Evolutionary conservation across 345 rosid species (phyloP), one percentile per base, ranked within the genome.

Genomic region (Camelina neglecta): DNA sequence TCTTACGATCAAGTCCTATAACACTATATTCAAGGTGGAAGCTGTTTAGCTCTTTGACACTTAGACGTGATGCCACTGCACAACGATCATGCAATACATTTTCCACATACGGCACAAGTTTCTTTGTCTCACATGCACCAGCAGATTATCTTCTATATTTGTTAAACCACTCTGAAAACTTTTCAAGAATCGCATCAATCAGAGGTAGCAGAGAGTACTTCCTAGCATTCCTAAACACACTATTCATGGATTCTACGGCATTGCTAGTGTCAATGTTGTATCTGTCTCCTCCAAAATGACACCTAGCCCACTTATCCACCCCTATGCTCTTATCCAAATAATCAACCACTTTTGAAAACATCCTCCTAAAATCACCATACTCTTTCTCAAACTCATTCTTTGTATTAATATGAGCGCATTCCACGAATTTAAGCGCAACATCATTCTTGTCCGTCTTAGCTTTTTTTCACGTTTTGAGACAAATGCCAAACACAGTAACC

Each of bases 181-280:
- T 41, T 2, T 2, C 35, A 41, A 41, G 0, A 3, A 21, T 12
- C 5, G 35, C 6, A 12, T 61, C 66, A 12, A 61, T 39, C 48
- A 61, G 11, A 7, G 33, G 35, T 11, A 61, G 0, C 0, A 61
- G n/a, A 1, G 35, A 7, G 35, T 62, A 21, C 35, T 7, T 41
- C 7, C 36, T 41, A 6, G 12, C 36, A 0, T 62, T 12, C 3
- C 0, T 36, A 23, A 62, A 41, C 2, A 62, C 6, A 11, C 0
- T 4, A 3, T 62, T 62, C 50, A 62, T 2, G 1, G 50, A 62
- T 13, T 62, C 6, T 9, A 11, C 33, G 1, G 18, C 7, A 7
- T 62, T 62, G 51, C 18, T 41, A 1, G 67, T 38, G 29, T 60
- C 8, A 7, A 58, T 58, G 62, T 58, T 58, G 23, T 57, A 57